Percentiles rank a stretch among this genome's conserved stretches.
These are phyloP conservation scores for Capillidium rhysosporum DNA, from an alignment of 371 early-diverging fungal genomes.

Conservation along the genomic window DNA sequence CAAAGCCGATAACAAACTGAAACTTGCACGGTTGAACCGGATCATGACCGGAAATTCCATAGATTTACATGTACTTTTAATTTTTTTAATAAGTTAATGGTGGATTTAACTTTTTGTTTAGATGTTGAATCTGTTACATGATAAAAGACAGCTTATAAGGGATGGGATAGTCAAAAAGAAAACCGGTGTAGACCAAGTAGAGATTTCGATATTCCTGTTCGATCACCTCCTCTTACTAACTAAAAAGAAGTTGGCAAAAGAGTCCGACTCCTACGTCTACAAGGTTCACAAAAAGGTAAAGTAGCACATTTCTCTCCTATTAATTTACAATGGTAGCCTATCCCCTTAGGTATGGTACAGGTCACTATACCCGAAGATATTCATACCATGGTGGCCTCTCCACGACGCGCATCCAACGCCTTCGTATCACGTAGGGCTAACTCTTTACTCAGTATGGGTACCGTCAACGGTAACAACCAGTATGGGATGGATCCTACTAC, in stretches of 20 bases:
- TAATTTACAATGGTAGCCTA: slow-evolving; percentile 25
- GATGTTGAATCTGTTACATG: slow-evolving; percentile 49
- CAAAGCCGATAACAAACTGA: slow-evolving; percentile 53
- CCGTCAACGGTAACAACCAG: slow-evolving; percentile 12
- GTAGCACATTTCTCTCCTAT: neutral
- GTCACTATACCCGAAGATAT: slow-evolving; percentile 35
- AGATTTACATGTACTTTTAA: slow-evolving; percentile 17
- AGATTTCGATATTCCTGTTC: slow-evolving; percentile 55
- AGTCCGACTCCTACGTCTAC: slow-evolving; percentile 34
- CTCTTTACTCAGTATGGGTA: slow-evolving; percentile 17
- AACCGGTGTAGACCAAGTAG: slow-evolving; percentile 35
- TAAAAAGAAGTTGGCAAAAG: slow-evolving; percentile 30
- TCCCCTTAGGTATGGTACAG: slow-evolving; percentile 50
- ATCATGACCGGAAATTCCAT: slow-evolving; percentile 24
- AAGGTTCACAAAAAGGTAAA: slow-evolving; percentile 31
- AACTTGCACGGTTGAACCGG: slow-evolving; percentile 33
- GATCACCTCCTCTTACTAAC: slow-evolving; percentile 71
- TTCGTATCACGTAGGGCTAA: slow-evolving; percentile 12
- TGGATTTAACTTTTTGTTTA: slow-evolving; percentile 12
- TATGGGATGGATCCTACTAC: slow-evolving; percentile 10
- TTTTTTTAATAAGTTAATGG: too few species aligned
- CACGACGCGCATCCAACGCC: neutral
- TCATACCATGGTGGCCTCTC: slow-evolving; percentile 6
- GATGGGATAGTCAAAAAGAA: slow-evolving; percentile 61
- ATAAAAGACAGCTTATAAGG: slow-evolving; percentile 44